Conservation (phyloP, 73 alveolate genomes). For the Tetrahymena borealis region DNA sequence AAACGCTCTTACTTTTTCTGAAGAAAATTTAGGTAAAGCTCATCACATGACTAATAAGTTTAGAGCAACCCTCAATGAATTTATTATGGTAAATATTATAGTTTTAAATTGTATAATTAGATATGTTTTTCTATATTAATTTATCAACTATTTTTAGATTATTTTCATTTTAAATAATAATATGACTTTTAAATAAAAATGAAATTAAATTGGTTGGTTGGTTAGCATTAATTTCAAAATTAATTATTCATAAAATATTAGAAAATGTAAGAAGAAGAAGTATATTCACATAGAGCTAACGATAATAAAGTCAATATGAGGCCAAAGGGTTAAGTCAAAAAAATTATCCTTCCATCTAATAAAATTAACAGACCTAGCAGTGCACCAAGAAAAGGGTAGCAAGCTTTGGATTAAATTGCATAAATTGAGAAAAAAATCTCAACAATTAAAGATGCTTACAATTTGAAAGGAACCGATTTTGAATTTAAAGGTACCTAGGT, state of each 20-base stretch:
- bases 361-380: neutral
- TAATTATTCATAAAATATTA: neutral
- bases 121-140: neutral
- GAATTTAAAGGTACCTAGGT: neutral
- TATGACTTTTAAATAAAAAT: too few relatives aligned
- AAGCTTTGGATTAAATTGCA: neutral
- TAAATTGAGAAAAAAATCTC: neutral
- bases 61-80: neutral
- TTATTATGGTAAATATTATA: neutral
- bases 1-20: neutral
- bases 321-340: neutral
- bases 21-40: neutral
- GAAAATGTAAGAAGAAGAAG: neutral
- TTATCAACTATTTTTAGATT: neutral
- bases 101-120: neutral
- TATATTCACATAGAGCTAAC: neutral
- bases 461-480: neutral
- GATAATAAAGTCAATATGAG: neutral
- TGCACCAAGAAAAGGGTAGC: neutral
- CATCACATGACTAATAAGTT: neutral
- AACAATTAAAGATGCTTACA: neutral
- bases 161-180: too few relatives aligned
- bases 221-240: too few relatives aligned
- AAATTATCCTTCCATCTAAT: neutral
- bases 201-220: too few relatives aligned